These are phyloP conservation scores for Neopestalotiopsis sp. DNA, from an alignment of 2,329 filamentous ascomycete species.

Conservation along the genomic window DNA sequence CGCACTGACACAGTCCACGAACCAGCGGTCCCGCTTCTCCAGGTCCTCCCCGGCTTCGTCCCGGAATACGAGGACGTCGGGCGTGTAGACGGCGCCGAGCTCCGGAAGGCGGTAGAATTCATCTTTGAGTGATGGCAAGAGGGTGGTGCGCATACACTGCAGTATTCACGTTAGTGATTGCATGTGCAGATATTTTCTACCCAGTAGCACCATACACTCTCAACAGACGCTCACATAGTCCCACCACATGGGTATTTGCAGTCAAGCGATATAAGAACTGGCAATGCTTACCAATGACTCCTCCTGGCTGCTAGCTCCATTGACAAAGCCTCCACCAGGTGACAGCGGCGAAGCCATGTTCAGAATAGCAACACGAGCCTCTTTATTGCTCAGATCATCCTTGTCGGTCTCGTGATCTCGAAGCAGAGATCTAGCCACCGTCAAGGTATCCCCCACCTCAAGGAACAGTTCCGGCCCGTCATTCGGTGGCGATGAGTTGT, in stretches of 20 bases:
- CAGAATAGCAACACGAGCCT: constrained; percentile 54
- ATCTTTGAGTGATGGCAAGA: constrained; percentile 62
- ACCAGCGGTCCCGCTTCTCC: constrained; percentile 57
- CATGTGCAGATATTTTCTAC: neutral
- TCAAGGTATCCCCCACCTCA: constrained; percentile 56
- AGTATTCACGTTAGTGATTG: neutral
- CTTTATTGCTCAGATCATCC: constrained; percentile 23
- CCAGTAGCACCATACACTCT: no score
- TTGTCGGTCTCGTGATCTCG: constrained; percentile 9
- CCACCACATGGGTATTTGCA: no score
- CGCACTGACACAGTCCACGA: constrained; percentile 61
- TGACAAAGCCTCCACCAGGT: constrained; percentile 65
- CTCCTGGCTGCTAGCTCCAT: constrained; percentile 64
- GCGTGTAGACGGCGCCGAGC: constrained; percentile 59
- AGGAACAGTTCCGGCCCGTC: constrained; percentile 47
- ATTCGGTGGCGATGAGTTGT: neutral
- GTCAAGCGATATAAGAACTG: neutral
- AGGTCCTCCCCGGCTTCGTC: constrained; percentile 40
- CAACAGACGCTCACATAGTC: no score
- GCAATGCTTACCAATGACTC: constrained; percentile 50
- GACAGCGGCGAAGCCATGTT: constrained; percentile 69
- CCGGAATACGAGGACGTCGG: constrained; percentile 65
- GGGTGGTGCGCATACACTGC: constrained; percentile 60
- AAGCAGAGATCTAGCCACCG: constrained; percentile 49
- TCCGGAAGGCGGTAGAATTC: constrained; percentile 65